Percentiles rank a stretch among this genome's conserved stretches.
These are phyloP conservation scores for Xylaria sp. DNA, from an alignment of 2,329 filamentous ascomycete genomes.

Conservation along the genomic window DNA sequence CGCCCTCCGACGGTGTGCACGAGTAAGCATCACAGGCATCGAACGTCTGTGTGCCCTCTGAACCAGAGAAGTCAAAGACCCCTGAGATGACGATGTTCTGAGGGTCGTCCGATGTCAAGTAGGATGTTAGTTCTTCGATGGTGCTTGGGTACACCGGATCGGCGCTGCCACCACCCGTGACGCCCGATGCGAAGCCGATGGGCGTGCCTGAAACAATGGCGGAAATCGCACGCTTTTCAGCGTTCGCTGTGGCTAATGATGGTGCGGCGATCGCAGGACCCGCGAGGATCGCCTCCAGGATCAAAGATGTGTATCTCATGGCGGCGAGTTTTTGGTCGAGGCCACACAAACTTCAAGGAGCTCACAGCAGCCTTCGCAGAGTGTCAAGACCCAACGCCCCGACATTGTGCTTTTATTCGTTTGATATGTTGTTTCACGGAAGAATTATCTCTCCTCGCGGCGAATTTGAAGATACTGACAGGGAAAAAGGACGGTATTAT, in stretches of 20 bases:
- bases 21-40: slow-evolving; percentile 22
- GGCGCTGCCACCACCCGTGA: slow-evolving; percentile 56
- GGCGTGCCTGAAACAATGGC: slow-evolving; percentile 30
- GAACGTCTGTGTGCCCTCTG: slow-evolving; percentile 53
- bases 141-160: slow-evolving; percentile 48
- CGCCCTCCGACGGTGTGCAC: neutral
- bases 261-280: neutral
- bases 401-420: neutral
- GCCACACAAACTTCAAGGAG: neutral
- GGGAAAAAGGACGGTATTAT: neutral
- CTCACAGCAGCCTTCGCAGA: neutral
- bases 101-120: slow-evolving; percentile 49
- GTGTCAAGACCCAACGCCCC: neutral
- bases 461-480: neutral
- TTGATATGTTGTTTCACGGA: neutral
- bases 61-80: slow-evolving; percentile 50
- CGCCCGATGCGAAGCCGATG: slow-evolving; percentile 43
- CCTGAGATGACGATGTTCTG: slow-evolving; percentile 56
- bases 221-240: neutral
- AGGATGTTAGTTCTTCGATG: slow-evolving; percentile 52
- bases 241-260: neutral
- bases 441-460: neutral
- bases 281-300: neutral
- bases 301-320: neutral
- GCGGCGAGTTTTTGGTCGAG: neutral